Conservation (phyloP, 2,329 filamentous ascomycete genomes). For the Ascochyta koolunga region DNA sequence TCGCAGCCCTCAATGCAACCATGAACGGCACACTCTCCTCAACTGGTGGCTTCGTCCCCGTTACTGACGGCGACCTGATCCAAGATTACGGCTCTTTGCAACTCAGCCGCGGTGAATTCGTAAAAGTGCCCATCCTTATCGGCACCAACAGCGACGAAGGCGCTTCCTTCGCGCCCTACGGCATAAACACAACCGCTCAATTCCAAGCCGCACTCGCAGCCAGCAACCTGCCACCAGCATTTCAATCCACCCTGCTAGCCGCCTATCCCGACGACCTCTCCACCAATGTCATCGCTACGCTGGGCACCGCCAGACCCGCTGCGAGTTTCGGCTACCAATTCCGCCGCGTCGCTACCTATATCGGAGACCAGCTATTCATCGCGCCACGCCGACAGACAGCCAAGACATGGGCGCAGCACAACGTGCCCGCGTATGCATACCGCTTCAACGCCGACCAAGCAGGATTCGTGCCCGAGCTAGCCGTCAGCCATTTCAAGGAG, state of each 20-base stretch:
- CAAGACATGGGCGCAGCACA: constrained; percentile 54
- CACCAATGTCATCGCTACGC: constrained; percentile 19
- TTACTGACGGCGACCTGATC: constrained; percentile 63
- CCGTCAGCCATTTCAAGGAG: constrained; percentile 59
- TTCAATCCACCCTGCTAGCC: constrained; percentile 13
- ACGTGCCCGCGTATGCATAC: constrained; percentile 61
- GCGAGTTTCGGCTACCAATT: constrained; percentile 49
- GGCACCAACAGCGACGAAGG: constrained; percentile 71
- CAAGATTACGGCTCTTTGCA: constrained; percentile 58
- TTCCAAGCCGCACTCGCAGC: constrained; percentile 46
- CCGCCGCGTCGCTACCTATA: constrained; percentile 56
- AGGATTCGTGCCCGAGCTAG: constrained; percentile 46
- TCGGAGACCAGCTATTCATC: constrained; percentile 60
- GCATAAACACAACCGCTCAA: constrained; percentile 61
- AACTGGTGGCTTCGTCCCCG: constrained; percentile 44
- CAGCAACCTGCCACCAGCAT: not conserved
- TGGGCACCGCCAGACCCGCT: constrained; percentile 19
- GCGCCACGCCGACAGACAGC: constrained; percentile 59
- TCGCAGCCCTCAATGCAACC: constrained; percentile 60
- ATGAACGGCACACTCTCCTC: constrained; percentile 52
- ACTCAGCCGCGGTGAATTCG: constrained; percentile 63
- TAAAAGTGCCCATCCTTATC: constrained; percentile 65
- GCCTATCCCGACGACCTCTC: constrained; percentile 25
- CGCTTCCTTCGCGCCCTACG: constrained; percentile 57
- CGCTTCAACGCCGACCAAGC: constrained; percentile 61